These are phyloP conservation scores for Macadamia tetraphylla DNA, from an alignment of 164 flowering plant species.

Conservation along the genomic window DNA sequence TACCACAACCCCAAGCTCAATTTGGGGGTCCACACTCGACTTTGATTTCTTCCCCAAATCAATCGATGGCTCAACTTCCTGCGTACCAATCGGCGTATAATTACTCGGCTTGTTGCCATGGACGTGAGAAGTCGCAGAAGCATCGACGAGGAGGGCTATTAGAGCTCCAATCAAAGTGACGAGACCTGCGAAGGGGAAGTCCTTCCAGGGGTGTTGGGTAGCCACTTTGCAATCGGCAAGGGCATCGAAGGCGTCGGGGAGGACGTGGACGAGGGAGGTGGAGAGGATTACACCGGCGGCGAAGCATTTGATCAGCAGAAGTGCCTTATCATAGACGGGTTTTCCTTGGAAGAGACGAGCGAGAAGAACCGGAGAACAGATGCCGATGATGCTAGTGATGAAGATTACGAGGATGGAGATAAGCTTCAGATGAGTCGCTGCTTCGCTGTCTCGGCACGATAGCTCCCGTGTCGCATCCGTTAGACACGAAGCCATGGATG, in stretches of 20 bases:
- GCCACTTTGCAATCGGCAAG: slow-evolving; percentile 54
- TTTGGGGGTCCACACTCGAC: neutral
- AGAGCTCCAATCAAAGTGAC: slow-evolving; percentile 49
- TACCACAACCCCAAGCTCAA: neutral
- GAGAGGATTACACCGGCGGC: slow-evolving; percentile 81
- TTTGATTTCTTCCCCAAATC: slow-evolving; percentile 1
- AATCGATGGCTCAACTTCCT: slow-evolving; percentile 14
- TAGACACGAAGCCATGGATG: no score
- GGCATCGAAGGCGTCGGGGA: slow-evolving; percentile 63
- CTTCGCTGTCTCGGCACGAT: slow-evolving; percentile 19
- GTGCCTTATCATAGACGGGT: slow-evolving; percentile 43
- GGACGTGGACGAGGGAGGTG: slow-evolving; percentile 75
- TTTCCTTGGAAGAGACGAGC: slow-evolving; percentile 51
- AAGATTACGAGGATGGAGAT: slow-evolving; percentile 46
- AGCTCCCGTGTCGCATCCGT: no score
- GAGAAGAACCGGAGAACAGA: slow-evolving; percentile 48
- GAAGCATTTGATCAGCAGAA: slow-evolving; percentile 65
- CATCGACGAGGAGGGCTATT: slow-evolving; percentile 52
- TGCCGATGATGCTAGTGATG: slow-evolving; percentile 52
- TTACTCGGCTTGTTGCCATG: slow-evolving; percentile 7
- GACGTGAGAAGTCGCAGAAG: slow-evolving; percentile 52
- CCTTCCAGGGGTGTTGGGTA: slow-evolving; percentile 62
- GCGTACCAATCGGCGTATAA: slow-evolving; percentile 29
- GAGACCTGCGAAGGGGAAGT: slow-evolving; percentile 67
- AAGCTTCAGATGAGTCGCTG: slow-evolving; percentile 51